Evolutionary conservation across 2,329 filamentous ascomycete species (phyloP).

Genomic region (Tolypocladium amazonense): DNA sequence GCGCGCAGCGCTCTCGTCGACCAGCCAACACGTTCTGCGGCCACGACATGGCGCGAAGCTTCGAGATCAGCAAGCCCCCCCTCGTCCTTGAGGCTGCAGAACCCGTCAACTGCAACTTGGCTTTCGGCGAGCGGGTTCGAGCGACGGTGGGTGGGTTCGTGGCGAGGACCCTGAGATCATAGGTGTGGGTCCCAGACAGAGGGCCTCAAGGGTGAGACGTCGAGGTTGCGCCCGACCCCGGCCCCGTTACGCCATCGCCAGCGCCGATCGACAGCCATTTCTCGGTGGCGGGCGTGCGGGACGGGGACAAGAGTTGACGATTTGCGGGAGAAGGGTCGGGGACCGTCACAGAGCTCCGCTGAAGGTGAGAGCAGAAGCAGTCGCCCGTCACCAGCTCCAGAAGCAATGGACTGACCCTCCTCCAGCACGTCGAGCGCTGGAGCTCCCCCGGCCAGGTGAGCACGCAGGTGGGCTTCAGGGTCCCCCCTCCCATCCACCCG

Average conservation of each 20-base stretch:
- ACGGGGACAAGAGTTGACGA: not conserved
- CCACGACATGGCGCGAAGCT: not conserved
- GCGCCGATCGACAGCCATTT: not conserved
- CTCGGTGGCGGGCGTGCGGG: not conserved
- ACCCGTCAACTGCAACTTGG: not conserved
- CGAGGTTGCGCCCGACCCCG: not conserved
- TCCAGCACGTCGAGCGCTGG: too few species aligned
- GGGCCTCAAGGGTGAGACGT: not conserved
- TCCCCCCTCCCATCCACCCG: not conserved
- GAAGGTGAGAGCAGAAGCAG: not conserved
- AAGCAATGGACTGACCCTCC: not conserved
- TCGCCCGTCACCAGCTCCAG: not conserved
- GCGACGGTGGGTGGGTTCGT: not conserved
- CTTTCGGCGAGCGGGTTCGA: too few species aligned
- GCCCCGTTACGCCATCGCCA: not conserved
- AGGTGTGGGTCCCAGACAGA: not conserved
- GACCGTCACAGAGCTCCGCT: not conserved
- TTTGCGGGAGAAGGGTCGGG: not conserved
- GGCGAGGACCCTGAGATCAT: not conserved
- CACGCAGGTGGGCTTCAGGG: not conserved
- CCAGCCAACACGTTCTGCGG: not conserved
- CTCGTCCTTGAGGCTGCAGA: not conserved
- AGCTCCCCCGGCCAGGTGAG: not conserved
- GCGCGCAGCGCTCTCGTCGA: too few species aligned
- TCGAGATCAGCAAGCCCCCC: not conserved